phyloP scores from a whole-genome alignment of 768 basidiomycete genomes.

The Arthromyces matolae region DNA sequence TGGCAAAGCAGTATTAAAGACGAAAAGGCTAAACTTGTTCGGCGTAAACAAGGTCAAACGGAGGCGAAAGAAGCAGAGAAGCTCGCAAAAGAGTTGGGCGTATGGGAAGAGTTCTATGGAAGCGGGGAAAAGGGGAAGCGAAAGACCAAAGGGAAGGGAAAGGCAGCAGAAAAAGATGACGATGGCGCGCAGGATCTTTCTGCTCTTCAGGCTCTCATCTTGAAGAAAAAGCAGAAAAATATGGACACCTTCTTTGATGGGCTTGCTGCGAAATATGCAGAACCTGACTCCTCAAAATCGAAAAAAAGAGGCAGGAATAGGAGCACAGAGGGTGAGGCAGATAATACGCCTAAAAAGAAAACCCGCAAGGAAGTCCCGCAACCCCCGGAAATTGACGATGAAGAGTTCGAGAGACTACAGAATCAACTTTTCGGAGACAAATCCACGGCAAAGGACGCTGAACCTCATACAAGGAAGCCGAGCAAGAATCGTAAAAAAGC shows the following conservation, averaged over 20 bases:
- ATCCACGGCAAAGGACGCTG: constrained; percentile 22
- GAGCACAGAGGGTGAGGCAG: constrained; percentile 40
- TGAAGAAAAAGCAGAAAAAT: constrained; percentile 66
- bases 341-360: constrained; percentile 49
- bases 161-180: constrained; percentile 28
- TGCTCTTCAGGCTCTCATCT: constrained; percentile 75
- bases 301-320: constrained; percentile 50
- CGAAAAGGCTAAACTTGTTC: constrained; percentile 69
- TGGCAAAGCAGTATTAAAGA: constrained; percentile 79
- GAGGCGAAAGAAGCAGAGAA: constrained; percentile 85
- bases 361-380: constrained; percentile 31
- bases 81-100: constrained; percentile 81
- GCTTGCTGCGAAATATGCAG: constrained; percentile 71
- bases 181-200: constrained; percentile 61
- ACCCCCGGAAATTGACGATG: constrained; percentile 62
- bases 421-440: constrained; percentile 50
- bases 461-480: constrained; percentile 25
- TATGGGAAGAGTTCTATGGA: constrained; percentile 93
- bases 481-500: constrained; percentile 22
- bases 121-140: constrained; percentile 63
- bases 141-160: constrained; percentile 52
- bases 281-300: constrained; percentile 43
- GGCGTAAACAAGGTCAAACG: constrained; percentile 70
- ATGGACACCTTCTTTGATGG: constrained; percentile 71
- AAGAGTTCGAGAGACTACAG: constrained; percentile 59